Evolutionary conservation across 768 basidiomycete species (phyloP).

Genomic region (Suillus variegatus): DNA sequence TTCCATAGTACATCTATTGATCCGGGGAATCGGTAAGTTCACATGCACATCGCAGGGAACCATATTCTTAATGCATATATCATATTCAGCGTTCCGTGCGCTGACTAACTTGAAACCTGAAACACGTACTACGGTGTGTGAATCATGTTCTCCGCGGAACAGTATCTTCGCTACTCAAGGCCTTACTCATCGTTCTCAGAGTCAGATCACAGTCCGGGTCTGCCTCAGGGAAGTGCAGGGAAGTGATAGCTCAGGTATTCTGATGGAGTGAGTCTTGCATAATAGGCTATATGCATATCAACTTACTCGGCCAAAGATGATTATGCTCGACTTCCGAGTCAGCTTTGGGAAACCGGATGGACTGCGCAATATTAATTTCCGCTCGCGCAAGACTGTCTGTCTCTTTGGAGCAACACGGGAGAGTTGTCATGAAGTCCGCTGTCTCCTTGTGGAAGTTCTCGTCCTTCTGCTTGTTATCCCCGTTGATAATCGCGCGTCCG

Average conservation of each 20-base stretch:
- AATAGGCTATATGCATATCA: not conserved
- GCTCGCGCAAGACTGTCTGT: not conserved
- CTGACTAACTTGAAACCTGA: no score
- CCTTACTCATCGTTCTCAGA: not conserved
- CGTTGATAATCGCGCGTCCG: not conserved
- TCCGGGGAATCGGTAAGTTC: no score
- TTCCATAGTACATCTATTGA: no score
- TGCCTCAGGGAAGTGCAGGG: no score
- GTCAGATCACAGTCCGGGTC: not conserved
- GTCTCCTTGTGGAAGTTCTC: not conserved
- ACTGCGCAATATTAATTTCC: not conserved
- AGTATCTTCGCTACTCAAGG: no score
- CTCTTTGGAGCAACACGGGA: not conserved
- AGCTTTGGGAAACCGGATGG: not conserved
- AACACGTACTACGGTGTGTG: not conserved
- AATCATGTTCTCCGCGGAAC: not conserved
- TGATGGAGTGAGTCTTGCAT: not conserved
- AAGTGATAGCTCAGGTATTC: not conserved
- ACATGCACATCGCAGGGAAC: no score
- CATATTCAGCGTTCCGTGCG: not conserved
- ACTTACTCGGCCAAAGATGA: not conserved
- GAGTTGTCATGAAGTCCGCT: not conserved
- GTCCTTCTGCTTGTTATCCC: not conserved
- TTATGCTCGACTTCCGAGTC: not conserved
- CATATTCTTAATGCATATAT: not conserved